Percentiles rank a stretch among this genome's conserved stretches.
Evolutionary conservation across 305 asterid species (phyloP).

Genomic region (Solanum hybrid): DNA sequence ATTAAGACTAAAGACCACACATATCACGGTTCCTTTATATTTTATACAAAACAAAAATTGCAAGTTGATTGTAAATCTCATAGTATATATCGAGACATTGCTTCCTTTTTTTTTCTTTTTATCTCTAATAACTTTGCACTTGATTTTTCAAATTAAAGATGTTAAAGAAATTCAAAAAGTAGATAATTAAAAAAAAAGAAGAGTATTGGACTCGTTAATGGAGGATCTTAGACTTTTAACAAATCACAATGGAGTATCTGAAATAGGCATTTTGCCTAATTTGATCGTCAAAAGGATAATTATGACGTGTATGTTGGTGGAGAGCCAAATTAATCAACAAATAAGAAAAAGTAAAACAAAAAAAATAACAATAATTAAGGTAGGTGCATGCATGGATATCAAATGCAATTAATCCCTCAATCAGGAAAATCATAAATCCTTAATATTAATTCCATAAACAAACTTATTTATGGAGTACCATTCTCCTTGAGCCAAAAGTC

Average conservation of each 20-base stretch:
- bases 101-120: background rate
- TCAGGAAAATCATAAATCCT: background rate
- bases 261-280: background rate
- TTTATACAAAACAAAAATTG: background rate
- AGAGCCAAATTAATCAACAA: background rate
- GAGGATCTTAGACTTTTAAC: background rate
- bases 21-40: background rate
- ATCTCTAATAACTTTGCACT: conserved; percentile 4
- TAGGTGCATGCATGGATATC: background rate
- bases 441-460: background rate
- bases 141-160: background rate
- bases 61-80: background rate
- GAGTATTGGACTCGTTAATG: background rate
- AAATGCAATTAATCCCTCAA: background rate
- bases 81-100: background rate
- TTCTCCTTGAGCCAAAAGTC: background rate
- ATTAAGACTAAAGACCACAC: background rate
- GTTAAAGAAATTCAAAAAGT: background rate
- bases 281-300: background rate
- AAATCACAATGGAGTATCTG: background rate
- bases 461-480: background rate
- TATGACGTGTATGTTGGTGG: background rate
- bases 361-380: background rate
- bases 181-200: background rate
- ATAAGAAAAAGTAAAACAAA: background rate